Conservation (phyloP, 768 basidiomycete species). For the Plicaturopsis crispa region DNA sequence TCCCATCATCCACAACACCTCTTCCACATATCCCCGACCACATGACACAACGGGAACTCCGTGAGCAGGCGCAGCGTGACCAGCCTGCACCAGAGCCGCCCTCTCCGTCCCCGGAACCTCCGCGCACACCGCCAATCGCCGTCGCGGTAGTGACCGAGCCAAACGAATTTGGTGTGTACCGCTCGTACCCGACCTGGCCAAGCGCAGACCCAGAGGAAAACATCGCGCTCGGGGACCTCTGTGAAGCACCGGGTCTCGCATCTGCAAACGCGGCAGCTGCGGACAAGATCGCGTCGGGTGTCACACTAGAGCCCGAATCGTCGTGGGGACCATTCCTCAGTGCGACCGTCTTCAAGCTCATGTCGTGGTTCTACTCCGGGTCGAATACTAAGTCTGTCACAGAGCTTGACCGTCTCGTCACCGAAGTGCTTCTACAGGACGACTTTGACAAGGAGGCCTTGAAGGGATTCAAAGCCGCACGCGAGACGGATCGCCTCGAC, state of each 20-base stretch:
- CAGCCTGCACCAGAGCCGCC: slow-evolving; percentile 10
- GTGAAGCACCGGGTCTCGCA: slow-evolving; percentile 6
- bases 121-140: background rate
- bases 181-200: slow-evolving; percentile 7
- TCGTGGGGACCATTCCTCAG: slow-evolving; percentile 11
- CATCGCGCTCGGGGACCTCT: background rate
- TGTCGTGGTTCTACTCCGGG: slow-evolving; percentile 22
- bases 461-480: slow-evolving; percentile 9
- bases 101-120: background rate
- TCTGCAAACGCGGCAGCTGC: background rate
- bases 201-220: slow-evolving; percentile 10
- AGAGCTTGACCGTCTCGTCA: slow-evolving; percentile 18
- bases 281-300: background rate
- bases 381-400: slow-evolving; percentile 16
- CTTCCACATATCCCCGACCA: no score
- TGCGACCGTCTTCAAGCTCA: slow-evolving; percentile 15
- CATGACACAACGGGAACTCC: no score
- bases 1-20: no score
- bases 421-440: slow-evolving; percentile 14
- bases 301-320: background rate
- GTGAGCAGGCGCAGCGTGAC: no score
- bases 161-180: slow-evolving; percentile 9
- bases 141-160: background rate
- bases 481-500: slow-evolving; percentile 9
- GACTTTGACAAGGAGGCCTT: slow-evolving; percentile 15